A percentile compares a stretch with the other conserved stretches of the same genome.
These are phyloP conservation scores for Hericium erinaceus DNA, from an alignment of 768 basidiomycete species.

Conservation along the genomic window DNA sequence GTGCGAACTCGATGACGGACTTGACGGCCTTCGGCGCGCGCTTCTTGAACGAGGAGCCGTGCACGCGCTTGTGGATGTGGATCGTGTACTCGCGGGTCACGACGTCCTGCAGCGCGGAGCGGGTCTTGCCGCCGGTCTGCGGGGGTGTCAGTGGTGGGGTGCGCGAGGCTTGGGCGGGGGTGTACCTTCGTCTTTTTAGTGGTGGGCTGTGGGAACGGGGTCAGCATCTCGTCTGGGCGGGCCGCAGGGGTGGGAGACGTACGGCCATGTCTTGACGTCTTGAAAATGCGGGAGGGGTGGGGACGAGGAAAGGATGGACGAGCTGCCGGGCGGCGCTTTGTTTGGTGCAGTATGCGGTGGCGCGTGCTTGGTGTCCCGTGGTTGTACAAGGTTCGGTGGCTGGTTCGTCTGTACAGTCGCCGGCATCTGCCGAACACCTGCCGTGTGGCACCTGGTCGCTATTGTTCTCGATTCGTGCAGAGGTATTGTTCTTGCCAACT, in stretches of 20 bases:
- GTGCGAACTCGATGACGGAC: conserved; percentile 85
- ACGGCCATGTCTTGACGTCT: conserved; percentile 54
- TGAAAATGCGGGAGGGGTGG: conserved; percentile 33
- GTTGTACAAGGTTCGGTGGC: conserved; percentile 54
- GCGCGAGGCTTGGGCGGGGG: neutral
- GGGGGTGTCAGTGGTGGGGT: neutral
- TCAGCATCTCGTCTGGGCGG: neutral
- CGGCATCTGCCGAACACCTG: conserved; percentile 25
- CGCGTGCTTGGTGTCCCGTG: conserved; percentile 27
- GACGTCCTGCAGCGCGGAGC: conserved; percentile 96
- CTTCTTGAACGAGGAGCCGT: conserved; percentile 94
- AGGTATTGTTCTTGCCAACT: neutral
- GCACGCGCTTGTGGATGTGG: conserved; percentile 92
- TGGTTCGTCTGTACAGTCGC: conserved; percentile 27
- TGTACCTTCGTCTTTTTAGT: conserved; percentile 13
- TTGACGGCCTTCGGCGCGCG: conserved; percentile 96
- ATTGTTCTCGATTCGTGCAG: neutral
- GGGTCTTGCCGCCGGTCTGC: conserved; percentile 74
- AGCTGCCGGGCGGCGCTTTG: neutral
- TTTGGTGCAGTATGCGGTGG: conserved; percentile 21
- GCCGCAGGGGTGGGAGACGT: conserved; percentile 17
- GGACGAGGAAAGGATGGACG: conserved; percentile 2
- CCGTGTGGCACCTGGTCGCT: neutral
- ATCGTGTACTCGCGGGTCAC: conserved; percentile 98
- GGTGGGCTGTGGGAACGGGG: neutral